phyloP scores from a whole-genome alignment of 148 eudicot genomes.

The Rhododendron vialii region DNA sequence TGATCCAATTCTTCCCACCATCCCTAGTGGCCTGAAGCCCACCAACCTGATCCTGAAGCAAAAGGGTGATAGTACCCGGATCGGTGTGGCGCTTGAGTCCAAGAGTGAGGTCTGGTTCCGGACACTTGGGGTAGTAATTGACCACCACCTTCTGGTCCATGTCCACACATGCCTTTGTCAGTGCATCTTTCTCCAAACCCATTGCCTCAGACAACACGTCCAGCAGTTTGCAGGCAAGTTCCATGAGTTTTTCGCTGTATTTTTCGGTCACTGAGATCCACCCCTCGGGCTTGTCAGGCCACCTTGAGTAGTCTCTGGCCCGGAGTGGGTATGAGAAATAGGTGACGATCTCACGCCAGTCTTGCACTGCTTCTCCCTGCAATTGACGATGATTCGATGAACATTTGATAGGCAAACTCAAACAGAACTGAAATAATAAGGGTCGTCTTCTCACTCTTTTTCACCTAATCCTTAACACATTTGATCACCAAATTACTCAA shows the following conservation, averaged over 20 bases:
- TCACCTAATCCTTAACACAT: not conserved
- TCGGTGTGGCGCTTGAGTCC: slow-evolving; percentile 94
- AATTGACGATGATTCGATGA: not conserved
- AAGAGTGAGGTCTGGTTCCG: slow-evolving; percentile 78
- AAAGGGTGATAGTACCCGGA: slow-evolving; percentile 81
- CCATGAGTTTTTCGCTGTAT: slow-evolving; percentile 73
- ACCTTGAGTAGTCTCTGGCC: slow-evolving; percentile 75
- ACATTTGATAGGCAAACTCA: not conserved
- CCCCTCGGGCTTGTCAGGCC: slow-evolving; percentile 87
- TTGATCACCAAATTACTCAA: not conserved
- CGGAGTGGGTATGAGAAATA: slow-evolving; percentile 75
- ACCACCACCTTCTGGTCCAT: slow-evolving; percentile 95
- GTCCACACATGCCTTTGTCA: slow-evolving; percentile 78
- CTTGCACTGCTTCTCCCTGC: slow-evolving; percentile 82
- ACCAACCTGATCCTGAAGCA: slow-evolving; percentile 87
- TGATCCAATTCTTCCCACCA: slow-evolving; percentile 88
- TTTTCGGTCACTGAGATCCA: slow-evolving; percentile 63
- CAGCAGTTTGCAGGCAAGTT: slow-evolving; percentile 59
- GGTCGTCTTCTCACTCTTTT: not conserved
- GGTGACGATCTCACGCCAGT: slow-evolving; percentile 84
- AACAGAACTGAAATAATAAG: not conserved
- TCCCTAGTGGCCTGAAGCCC: slow-evolving; percentile 94
- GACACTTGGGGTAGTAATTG: slow-evolving; percentile 83
- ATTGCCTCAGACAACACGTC: slow-evolving; percentile 84
- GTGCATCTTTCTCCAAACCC: slow-evolving; percentile 76